Evolutionary conservation across 148 eudicot species (phyloP).

Genomic region (Fagopyrum homotropicum): DNA sequence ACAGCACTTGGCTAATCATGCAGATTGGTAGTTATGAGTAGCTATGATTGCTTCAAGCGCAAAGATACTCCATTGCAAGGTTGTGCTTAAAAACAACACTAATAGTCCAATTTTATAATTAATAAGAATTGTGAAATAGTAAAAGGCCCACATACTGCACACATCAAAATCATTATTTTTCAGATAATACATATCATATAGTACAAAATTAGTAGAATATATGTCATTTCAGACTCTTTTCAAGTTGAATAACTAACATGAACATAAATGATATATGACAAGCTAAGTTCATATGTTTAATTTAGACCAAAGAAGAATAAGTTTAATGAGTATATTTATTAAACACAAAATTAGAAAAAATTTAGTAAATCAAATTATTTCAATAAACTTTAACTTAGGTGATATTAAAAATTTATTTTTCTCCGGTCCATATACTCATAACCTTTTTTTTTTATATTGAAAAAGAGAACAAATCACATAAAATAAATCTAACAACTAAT

Average conservation of each 20-base stretch:
- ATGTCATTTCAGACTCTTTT: neutral
- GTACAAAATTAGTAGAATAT: neutral
- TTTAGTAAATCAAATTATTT: too few relatives aligned
- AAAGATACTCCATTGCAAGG: constrained; percentile 13
- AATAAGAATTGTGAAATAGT: neutral
- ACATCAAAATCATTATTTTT: neutral
- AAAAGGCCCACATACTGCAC: neutral
- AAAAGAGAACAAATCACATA: too few relatives aligned
- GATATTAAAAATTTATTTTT: too few relatives aligned
- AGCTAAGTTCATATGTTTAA: neutral
- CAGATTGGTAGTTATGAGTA: constrained; percentile 6
- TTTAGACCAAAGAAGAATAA: too few relatives aligned
- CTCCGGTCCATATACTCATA: too few relatives aligned
- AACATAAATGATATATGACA: neutral
- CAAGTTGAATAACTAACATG: neutral
- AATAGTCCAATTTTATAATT: neutral
- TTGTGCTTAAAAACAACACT: neutral
- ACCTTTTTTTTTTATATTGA: too few relatives aligned
- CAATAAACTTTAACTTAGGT: too few relatives aligned
- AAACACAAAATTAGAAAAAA: too few relatives aligned
- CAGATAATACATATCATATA: neutral
- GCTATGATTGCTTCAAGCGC: constrained; percentile 11
- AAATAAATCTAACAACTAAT: too few relatives aligned
- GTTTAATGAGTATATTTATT: too few relatives aligned
- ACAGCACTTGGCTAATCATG: constrained; percentile 10